Base-by-base conservation (phyloP, 441 rosid species). In the Populus hybrid region DNA sequence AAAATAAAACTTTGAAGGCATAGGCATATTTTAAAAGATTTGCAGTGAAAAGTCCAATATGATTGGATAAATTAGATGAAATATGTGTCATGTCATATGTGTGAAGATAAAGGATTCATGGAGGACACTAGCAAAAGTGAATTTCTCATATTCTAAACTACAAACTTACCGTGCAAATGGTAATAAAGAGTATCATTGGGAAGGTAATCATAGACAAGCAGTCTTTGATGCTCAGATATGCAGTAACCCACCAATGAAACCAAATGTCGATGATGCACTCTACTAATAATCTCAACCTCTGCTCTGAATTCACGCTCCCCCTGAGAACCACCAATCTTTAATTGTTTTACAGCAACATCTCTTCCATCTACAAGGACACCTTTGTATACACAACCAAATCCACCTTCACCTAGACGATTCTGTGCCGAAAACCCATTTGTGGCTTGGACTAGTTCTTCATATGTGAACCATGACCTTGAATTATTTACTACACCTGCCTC, bases 221-320 rank as follows among this genome's bases (percentile, higher is more conserved):
- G 80, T 77, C 97, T 90, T 82, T 90, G 91, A 75, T 86, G 82
- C 72, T 94, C 90, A 0, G 93, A 89, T 80, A 90, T 91, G 82
- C 98, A 95, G 81, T 95, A 95, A 35, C 99, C 98, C 9, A 95
- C 98, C 18, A 95, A 79, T 21, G 98, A 91, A 84, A 95, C 99
- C 90, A 95, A 87, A 91, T 94, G 93, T 36, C 98, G 95, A 80
- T 95, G 99, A 85, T 95, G 99, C 53, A 95, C 90, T 12, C 98
- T 86, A 82, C 95, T 87, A 73, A 95, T 94, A 76, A 90, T 94
- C 78, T 95, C 98, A 73, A 95, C 98, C 86, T 95, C 99, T 2
- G 97, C 99, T 82, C 84, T 88, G 79, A 95, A 95, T 81, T 94
- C 99, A 8, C 97, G 90, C 82, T 94, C 99, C 71, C 98, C 99